Base-by-base conservation (phyloP, 129 eudicot species). In the Flaveria linearis region DNA sequence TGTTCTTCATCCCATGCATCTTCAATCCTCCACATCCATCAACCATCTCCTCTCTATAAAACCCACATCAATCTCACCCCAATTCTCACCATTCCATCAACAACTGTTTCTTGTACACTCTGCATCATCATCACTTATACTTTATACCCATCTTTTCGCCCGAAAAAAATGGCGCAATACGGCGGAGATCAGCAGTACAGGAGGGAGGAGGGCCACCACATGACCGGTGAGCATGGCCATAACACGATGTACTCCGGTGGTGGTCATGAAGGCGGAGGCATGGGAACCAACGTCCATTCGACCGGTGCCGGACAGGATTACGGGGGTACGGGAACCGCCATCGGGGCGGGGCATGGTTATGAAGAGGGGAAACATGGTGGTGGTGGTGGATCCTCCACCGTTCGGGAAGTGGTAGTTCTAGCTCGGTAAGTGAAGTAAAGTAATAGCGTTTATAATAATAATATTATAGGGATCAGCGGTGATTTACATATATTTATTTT, bases 171-270 rank as follows among this genome's bases (percentile, higher is more conserved):
- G 85, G 81, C 66, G 51, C 85, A 76, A 75, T 47, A 69, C 50
- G 77, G 81, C 75, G 73, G 84, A 51, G 74, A 74, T n/a, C 71
- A 57, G n/a, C 71, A 57, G 26, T 73, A 73, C 80, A 23, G 17
- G 15, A 49, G 62, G 17, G 68, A 46, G 61, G 84, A 75, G 39
- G 84, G 71, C 10, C 77, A 69, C 57, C 26, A 71, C 56, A 56
- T 45, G 50, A 45, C 43, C 42, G 14, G 58, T 2, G 76, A 76
- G 68, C 22, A 79, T 28, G 58, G 1, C 8, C 78, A 79, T 22
- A 80, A 80, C 69, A 69, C 39, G 49, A 63, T 71, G 22, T 76
- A 71, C 4, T 69, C 85, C 14, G 25, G 70, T 22, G 43, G 56
- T 15, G 65, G 62, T 18, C 42, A 82, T 36, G 47, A 41, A 11